Conservation (phyloP, 2,329 filamentous ascomycete species). For the Periconia sp. region DNA sequence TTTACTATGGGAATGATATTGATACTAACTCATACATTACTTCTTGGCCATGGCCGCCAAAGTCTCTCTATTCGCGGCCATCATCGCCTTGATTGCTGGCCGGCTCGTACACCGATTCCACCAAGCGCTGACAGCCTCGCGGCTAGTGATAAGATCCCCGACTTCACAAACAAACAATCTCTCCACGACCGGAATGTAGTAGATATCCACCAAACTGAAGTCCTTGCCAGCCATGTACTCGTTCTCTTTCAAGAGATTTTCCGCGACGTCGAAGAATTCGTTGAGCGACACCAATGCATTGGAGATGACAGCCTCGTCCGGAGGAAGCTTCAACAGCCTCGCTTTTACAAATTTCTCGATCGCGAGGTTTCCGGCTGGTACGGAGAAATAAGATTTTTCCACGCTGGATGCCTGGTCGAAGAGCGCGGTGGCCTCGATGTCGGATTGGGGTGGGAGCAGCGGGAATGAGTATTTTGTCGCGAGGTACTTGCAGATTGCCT, state of each 20-base stretch:
- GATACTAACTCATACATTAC: background rate
- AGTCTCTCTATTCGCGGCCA: slow-evolving; percentile 19
- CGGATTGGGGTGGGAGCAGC: slow-evolving; percentile 44
- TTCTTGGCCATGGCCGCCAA: background rate
- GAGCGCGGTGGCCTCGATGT: slow-evolving; percentile 45
- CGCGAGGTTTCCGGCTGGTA: slow-evolving; percentile 46
- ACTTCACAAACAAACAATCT: slow-evolving; percentile 41
- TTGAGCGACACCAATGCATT: slow-evolving; percentile 43
- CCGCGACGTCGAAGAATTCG: slow-evolving; percentile 49
- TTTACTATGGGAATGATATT: too few relatives aligned
- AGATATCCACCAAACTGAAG: slow-evolving; percentile 51
- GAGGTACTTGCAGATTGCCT: slow-evolving; percentile 53
- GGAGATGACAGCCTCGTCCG: slow-evolving; percentile 46
- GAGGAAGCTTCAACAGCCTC: slow-evolving; percentile 46
- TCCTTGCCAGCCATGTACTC: slow-evolving; percentile 50
- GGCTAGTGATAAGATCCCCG: slow-evolving; percentile 14
- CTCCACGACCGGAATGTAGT: slow-evolving; percentile 51
- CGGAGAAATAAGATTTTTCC: slow-evolving; percentile 49
- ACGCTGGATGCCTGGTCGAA: slow-evolving; percentile 49
- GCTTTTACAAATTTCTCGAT: slow-evolving; percentile 51
- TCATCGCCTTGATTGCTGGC: slow-evolving; percentile 18
- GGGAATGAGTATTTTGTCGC: slow-evolving; percentile 50
- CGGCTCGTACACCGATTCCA: slow-evolving; percentile 18
- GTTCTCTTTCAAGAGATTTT: slow-evolving; percentile 42
- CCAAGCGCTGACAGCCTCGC: slow-evolving; percentile 18